Evolutionary conservation across 495 filamentous ascomycete genomes (phyloP).

Genomic region (Aspergillus indologenus): DNA sequence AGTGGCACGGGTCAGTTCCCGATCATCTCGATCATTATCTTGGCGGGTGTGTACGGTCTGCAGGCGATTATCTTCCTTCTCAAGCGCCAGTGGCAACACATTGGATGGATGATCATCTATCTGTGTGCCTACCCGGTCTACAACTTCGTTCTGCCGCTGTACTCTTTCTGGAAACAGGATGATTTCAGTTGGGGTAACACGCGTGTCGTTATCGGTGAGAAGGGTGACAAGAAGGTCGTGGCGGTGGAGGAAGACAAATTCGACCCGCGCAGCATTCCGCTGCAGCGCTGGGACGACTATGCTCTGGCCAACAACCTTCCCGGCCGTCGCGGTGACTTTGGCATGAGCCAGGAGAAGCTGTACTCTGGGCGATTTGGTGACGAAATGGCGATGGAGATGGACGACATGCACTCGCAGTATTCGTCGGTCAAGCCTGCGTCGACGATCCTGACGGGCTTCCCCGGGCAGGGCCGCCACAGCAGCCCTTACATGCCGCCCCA

Average conservation of each 20-base stretch:
- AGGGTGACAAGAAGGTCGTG: slow-evolving; percentile 82
- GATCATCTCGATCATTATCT: slow-evolving; percentile 78
- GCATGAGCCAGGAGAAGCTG: slow-evolving; percentile 59
- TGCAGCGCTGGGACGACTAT: slow-evolving; percentile 97
- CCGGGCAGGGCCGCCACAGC: slow-evolving; percentile 51
- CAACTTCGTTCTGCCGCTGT: slow-evolving; percentile 86
- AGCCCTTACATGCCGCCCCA: slow-evolving; percentile 75
- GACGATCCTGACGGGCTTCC: slow-evolving; percentile 85
- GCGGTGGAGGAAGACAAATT: slow-evolving; percentile 85
- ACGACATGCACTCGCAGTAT: slow-evolving; percentile 95
- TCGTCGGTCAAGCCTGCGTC: slow-evolving; percentile 93
- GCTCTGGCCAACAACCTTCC: slow-evolving; percentile 87
- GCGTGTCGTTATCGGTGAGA: slow-evolving; percentile 92
- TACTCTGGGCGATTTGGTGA: slow-evolving; percentile 58
- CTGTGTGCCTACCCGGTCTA: slow-evolving; percentile 90
- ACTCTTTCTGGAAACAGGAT: slow-evolving; percentile 99
- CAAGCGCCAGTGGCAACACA: slow-evolving; percentile 93
- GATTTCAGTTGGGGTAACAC: slow-evolving; percentile 99
- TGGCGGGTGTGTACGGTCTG: slow-evolving; percentile 90
- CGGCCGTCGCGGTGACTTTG: slow-evolving; percentile 71
- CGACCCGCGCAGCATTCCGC: slow-evolving; percentile 85
- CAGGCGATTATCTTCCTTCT: slow-evolving; percentile 95
- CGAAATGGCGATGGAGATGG: slow-evolving; percentile 76
- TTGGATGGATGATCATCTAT: slow-evolving; percentile 99
- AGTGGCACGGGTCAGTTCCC: slow-evolving; percentile 74